Percentiles rank a stretch among this genome's conserved stretches.
Conservation (phyloP, 2,329 filamentous ascomycete genomes). For the Aaosphaeria arxii region DNA sequence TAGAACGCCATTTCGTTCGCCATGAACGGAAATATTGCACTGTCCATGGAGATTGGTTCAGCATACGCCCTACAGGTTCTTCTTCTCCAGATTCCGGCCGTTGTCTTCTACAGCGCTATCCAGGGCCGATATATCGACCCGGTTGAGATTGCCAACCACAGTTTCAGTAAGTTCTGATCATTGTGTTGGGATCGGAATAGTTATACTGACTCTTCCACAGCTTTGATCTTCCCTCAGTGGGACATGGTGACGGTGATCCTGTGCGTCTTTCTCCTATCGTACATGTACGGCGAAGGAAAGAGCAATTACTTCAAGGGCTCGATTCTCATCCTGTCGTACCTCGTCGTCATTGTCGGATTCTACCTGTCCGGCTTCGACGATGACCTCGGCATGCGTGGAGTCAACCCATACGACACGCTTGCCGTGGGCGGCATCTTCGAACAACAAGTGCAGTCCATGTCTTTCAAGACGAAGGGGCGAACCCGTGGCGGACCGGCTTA, state of each 20-base stretch:
- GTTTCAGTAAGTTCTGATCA: conserved; percentile 55
- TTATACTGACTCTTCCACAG: conserved; percentile 30
- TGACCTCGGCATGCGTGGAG: conserved; percentile 45
- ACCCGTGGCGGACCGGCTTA: conserved; percentile 24
- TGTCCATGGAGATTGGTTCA: conserved; percentile 98
- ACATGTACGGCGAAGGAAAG: conserved; percentile 98
- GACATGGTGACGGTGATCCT: conserved; percentile 97
- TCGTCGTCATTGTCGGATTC: conserved; percentile 89
- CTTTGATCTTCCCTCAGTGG: conserved; percentile 95
- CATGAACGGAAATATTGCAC: conserved; percentile 98
- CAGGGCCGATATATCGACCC: conserved; percentile 59
- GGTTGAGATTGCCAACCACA: conserved; percentile 57
- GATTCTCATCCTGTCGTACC: conserved; percentile 86
- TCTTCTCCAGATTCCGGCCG: conserved; percentile 85
- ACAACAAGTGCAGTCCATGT: conserved; percentile 29
- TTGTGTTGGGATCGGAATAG: neutral
- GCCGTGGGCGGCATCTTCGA: conserved; percentile 29
- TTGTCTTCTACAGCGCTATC: conserved; percentile 86
- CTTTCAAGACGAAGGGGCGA: conserved; percentile 29
- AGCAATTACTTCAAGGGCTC: conserved; percentile 99
- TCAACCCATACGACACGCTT: conserved; percentile 33
- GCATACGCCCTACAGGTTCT: conserved; percentile 96
- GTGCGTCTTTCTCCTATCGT: conserved; percentile 92
- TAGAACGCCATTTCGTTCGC: conserved; percentile 98
- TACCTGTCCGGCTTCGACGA: conserved; percentile 70